Conservation (phyloP, 1,284 basidiomycete species). For the Ceratobasidium theobromae region DNA sequence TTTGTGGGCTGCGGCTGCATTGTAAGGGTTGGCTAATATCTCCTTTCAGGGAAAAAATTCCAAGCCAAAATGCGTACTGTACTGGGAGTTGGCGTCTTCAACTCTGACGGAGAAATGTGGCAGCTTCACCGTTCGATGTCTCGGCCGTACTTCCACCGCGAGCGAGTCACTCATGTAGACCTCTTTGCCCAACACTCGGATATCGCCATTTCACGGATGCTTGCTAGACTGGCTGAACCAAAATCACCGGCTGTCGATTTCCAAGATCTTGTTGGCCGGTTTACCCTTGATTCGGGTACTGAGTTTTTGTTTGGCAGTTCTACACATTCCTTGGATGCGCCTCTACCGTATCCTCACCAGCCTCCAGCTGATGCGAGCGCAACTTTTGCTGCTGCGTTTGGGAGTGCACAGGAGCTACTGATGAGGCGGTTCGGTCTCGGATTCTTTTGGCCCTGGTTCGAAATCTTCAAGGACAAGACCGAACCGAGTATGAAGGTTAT, state of each 20-base stretch:
- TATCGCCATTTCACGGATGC: slow-evolving; percentile 33
- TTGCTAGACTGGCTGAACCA: slow-evolving; percentile 39
- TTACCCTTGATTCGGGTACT: slow-evolving; percentile 51
- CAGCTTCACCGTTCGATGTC: slow-evolving; percentile 40
- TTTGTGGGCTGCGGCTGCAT: too few relatives aligned
- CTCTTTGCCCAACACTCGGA: slow-evolving; percentile 40
- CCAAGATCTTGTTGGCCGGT: slow-evolving; percentile 68
- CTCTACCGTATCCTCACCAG: slow-evolving; percentile 47
- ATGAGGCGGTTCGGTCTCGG: slow-evolving; percentile 57
- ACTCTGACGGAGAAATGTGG: slow-evolving; percentile 37
- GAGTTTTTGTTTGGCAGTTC: slow-evolving; percentile 35
- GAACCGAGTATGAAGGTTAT: slow-evolving; percentile 55
- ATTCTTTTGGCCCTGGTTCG: slow-evolving; percentile 63
- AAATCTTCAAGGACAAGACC: slow-evolving; percentile 62
- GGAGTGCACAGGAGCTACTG: slow-evolving; percentile 58
- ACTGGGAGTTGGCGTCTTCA: slow-evolving; percentile 35
- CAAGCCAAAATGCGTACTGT: slow-evolving; percentile 2
- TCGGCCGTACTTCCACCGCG: slow-evolving; percentile 42
- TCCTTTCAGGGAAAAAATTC: background rate
- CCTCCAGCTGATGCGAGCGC: slow-evolving; percentile 55
- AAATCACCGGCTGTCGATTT: slow-evolving; percentile 48
- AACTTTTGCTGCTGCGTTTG: slow-evolving; percentile 63
- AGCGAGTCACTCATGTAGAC: slow-evolving; percentile 41
- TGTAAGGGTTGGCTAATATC: background rate
- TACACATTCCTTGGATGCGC: slow-evolving; percentile 28